Conservation (phyloP, 176 grass and related monocot genomes). For the Avena sativa region DNA sequence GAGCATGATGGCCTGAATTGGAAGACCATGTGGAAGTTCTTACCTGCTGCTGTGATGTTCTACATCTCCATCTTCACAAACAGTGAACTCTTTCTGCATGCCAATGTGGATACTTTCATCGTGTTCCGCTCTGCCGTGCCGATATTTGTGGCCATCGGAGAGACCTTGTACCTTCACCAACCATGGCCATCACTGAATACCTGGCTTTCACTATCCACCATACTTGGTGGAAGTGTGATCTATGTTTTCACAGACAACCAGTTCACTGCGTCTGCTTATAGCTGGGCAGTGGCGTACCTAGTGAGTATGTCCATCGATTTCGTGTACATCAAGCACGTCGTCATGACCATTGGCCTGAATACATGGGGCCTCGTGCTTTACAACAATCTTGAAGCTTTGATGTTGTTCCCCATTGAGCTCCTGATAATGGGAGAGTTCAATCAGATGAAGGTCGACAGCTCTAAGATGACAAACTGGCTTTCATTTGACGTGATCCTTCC, state of each 20-base stretch:
- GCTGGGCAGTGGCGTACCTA: slow-evolving; percentile 77
- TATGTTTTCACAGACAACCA: slow-evolving; percentile 92
- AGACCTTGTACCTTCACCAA: slow-evolving; percentile 81
- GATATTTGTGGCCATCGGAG: slow-evolving; percentile 80
- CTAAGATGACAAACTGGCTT: slow-evolving; percentile 70
- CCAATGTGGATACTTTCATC: slow-evolving; percentile 93
- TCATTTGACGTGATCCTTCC: slow-evolving; percentile 75
- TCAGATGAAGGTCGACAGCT: slow-evolving; percentile 71
- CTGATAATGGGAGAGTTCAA: slow-evolving; percentile 83
- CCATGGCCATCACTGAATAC: slow-evolving; percentile 78
- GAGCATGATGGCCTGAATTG: slow-evolving; percentile 69
- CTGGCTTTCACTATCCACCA: slow-evolving; percentile 80
- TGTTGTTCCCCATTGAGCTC: slow-evolving; percentile 82
- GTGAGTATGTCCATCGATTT: slow-evolving; percentile 84
- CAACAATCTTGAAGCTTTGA: slow-evolving; percentile 89
- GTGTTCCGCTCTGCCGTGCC: slow-evolving; percentile 85
- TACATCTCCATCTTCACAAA: slow-evolving; percentile 92
- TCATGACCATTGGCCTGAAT: slow-evolving; percentile 90
- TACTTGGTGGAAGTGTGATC: slow-evolving; percentile 83
- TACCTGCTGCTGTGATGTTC: slow-evolving; percentile 89
- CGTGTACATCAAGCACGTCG: slow-evolving; percentile 90
- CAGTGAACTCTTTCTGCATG: slow-evolving; percentile 81
- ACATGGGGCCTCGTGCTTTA: slow-evolving; percentile 92
- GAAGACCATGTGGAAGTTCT: slow-evolving; percentile 85
- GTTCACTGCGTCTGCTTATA: slow-evolving; percentile 79